These are phyloP conservation scores for Hypocreales sp. DNA, from an alignment of 2,329 filamentous ascomycete species.

Conservation along the genomic window DNA sequence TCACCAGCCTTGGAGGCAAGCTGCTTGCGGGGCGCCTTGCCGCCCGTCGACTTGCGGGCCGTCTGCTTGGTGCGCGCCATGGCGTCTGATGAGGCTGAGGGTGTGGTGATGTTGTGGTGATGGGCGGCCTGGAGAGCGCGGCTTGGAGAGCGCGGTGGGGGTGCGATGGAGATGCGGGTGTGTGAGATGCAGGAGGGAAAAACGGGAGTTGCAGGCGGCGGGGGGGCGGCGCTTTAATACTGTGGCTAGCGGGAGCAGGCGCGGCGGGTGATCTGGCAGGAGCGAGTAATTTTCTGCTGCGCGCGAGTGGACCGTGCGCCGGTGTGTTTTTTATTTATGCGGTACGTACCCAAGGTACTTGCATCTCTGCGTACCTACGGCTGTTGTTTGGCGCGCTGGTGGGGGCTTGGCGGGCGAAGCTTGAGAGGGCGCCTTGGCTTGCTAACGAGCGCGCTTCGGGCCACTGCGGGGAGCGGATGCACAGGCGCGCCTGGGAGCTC, in stretches of 20 bases:
- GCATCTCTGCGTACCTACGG: too few relatives aligned
- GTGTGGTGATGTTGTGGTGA: slow-evolving; percentile 12
- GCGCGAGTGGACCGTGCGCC: slow-evolving; percentile 8
- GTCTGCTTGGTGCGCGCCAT: slow-evolving; percentile 55
- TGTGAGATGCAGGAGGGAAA: slow-evolving; percentile 27
- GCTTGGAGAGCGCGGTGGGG: too few relatives aligned
- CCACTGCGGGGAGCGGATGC: too few relatives aligned
- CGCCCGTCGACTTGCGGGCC: slow-evolving; percentile 63
- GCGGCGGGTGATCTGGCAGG: slow-evolving; percentile 21
- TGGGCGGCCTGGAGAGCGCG: too few relatives aligned
- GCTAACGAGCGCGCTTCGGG: too few relatives aligned
- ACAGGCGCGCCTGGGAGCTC: too few relatives aligned
- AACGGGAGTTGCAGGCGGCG: slow-evolving; percentile 19
- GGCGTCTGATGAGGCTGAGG: slow-evolving; percentile 23
- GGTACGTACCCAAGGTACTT: too few relatives aligned
- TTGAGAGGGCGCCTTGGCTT: too few relatives aligned
- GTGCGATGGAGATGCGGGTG: slow-evolving; percentile 16
- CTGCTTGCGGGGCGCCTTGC: slow-evolving; percentile 81
- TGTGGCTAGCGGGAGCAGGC: slow-evolving; percentile 12
- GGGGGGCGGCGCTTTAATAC: slow-evolving; percentile 31
- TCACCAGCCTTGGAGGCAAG: slow-evolving; percentile 86
- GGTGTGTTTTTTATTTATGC: slow-evolving; percentile 2
- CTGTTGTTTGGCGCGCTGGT: too few relatives aligned
- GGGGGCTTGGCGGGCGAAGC: too few relatives aligned
- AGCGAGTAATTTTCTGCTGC: not conserved